These are phyloP conservation scores for Melampsora larici-populina DNA, from an alignment of 1,284 basidiomycete species.

Conservation along the genomic window DNA sequence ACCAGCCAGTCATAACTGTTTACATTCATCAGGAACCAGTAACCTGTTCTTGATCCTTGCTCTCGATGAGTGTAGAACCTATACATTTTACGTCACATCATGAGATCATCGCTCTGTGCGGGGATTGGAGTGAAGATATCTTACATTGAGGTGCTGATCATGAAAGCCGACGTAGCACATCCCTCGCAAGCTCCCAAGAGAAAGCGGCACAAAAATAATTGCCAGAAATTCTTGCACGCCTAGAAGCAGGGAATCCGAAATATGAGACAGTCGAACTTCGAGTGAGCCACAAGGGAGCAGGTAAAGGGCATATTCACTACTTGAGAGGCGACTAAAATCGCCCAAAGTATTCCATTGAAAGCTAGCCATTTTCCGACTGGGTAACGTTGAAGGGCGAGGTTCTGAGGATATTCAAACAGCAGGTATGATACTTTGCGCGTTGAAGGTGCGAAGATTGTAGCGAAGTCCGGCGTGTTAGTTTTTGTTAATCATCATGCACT, in stretches of 20 bases:
- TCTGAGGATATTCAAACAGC: slow-evolving; percentile 4
- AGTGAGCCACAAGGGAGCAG: not conserved
- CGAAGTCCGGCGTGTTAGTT: too few relatives aligned
- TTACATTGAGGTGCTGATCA: too few relatives aligned
- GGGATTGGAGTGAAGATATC: not conserved
- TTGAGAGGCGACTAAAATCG: not conserved
- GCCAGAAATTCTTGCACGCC: slow-evolving; percentile 2
- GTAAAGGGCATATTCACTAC: not conserved
- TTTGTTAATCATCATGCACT: not conserved
- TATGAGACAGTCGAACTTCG: not conserved
- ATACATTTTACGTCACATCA: not conserved
- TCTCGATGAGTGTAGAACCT: not conserved
- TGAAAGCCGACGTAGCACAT: not conserved
- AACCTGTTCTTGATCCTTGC: not conserved
- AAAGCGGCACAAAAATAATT: not conserved
- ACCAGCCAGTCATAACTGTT: not conserved
- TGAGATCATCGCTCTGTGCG: too few relatives aligned
- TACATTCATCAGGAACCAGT: slow-evolving; percentile 3
- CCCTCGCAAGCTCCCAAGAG: slow-evolving; percentile 2
- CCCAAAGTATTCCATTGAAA: not conserved
- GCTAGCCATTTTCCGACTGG: slow-evolving; percentile 7
- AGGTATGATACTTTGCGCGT: not conserved
- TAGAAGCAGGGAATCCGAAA: not conserved
- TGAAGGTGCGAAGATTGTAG: too few relatives aligned
- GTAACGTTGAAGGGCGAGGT: not conserved